Base-by-base conservation (phyloP, 768 basidiomycete genomes). In the Trametes meyenii region DNA sequence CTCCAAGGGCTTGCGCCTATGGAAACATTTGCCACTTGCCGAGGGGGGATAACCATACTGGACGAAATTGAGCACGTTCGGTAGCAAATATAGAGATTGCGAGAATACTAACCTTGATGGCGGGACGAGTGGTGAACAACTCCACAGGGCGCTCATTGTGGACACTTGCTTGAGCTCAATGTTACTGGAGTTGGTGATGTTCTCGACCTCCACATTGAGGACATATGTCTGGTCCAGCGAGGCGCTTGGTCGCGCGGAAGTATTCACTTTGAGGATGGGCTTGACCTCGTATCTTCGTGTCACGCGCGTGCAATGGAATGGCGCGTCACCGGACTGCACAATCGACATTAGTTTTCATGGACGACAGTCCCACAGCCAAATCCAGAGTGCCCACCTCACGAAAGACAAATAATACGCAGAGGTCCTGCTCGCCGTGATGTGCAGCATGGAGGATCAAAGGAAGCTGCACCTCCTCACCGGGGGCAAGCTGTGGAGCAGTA, bases 81-180 rank as follows among this genome's bases (percentile, higher is more conserved):
- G 7, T 11, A 13, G 21, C 51, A 14, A 4, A 39, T 0, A 5
- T 17, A 36, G 2, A 36, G 7, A 23, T 2, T 48, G 19, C 36
- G n/a, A 11, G 1, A 45, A 36, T 23, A 77, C 89, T 71, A 66
- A 89, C 87, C 75, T 68, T 19, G 70, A 63, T 16, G 70, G 63
- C 11, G 75, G 71, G 2, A 73, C 64, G n/a, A 82, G 55, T 7
- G 80, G 67, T 1, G 72, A 70, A 62, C 83, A 86, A 43, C 72
- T 71, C 94, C 94, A 95, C 5, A 77, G 75, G 0, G 90, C 84
- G 66, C 92, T 93, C 51, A 92, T 63, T 26, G 83, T 79, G 3
- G 81, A 82, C 7, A 94, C 66, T 65, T 90, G 86, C 3, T 77
- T 78, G 17, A 95, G 64, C 16, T 72, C 67, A 35, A 90, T 67